These are phyloP conservation scores for Davidsoniella neocaledoniae DNA, from an alignment of 2,329 filamentous ascomycete genomes.

Conservation along the genomic window DNA sequence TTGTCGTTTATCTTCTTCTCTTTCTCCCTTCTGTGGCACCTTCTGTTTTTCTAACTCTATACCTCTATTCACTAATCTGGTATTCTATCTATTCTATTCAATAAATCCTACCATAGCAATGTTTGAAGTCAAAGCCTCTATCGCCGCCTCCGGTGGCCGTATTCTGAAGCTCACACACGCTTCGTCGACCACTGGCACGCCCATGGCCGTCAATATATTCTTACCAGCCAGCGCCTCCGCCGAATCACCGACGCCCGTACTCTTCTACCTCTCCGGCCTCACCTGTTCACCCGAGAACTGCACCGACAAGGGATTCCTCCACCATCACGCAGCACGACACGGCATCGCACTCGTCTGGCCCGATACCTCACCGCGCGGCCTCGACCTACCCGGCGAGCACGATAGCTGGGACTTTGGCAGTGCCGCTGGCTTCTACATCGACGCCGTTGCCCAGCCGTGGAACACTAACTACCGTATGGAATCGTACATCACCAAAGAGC, in stretches of 20 bases:
- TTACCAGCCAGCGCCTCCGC: conserved; percentile 55
- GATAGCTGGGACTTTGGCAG: conserved; percentile 83
- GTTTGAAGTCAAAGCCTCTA: conserved; percentile 78
- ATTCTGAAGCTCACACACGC: conserved; percentile 86
- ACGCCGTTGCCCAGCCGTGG: conserved; percentile 65
- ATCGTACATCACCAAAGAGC: conserved; percentile 73
- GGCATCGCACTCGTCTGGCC: conserved; percentile 90
- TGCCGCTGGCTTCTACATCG: conserved; percentile 87
- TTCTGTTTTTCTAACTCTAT: neutral
- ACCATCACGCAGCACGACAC: conserved; percentile 59
- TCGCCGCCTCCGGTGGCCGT: conserved; percentile 83
- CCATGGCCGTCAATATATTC: conserved; percentile 89
- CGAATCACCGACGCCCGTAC: conserved; percentile 48
- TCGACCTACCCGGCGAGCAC: conserved; percentile 67
- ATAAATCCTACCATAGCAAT: conserved; percentile 36
- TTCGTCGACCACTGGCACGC: conserved; percentile 60
- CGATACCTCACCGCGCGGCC: conserved; percentile 81
- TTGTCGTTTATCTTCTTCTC: neutral
- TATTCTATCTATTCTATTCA: neutral
- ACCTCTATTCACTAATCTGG: neutral
- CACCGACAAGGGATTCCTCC: conserved; percentile 77
- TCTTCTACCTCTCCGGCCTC: conserved; percentile 85
- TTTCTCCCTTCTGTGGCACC: neutral
- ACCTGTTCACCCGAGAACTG: conserved; percentile 88
- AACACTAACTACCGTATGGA: conserved; percentile 80